Evolutionary conservation across 768 basidiomycete genomes (phyloP).

Genomic region (Mycena albidolilacea): DNA sequence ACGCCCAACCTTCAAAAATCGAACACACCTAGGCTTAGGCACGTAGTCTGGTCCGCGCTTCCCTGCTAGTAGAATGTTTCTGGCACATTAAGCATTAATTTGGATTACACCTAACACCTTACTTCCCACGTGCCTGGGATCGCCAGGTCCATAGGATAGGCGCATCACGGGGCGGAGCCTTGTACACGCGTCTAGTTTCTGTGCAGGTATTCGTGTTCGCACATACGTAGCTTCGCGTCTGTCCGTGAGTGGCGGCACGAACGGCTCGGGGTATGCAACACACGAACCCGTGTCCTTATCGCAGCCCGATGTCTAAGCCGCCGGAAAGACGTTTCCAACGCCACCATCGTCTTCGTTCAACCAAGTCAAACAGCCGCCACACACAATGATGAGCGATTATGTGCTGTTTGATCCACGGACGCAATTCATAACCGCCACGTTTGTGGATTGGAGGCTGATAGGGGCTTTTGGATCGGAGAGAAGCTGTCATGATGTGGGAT

Average conservation of each 20-base stretch:
- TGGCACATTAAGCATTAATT: background rate
- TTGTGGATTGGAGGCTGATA: background rate
- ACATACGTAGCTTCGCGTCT: background rate
- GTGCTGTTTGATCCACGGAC: background rate
- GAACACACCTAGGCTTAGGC: background rate
- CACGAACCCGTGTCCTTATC: slow-evolving; percentile 5
- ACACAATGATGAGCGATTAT: background rate
- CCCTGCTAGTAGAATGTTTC: background rate
- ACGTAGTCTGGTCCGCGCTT: background rate
- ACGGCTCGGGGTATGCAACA: background rate
- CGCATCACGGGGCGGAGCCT: background rate
- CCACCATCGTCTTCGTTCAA: background rate
- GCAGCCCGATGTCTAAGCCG: background rate
- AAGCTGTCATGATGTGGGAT: background rate
- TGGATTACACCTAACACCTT: background rate
- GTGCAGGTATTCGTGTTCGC: background rate
- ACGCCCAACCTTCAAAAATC: background rate
- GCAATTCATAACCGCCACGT: slow-evolving; percentile 7
- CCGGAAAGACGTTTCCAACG: background rate
- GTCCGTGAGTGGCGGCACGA: background rate
- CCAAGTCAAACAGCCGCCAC: background rate
- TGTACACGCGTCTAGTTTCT: background rate
- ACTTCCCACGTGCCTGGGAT: slow-evolving; percentile 7
- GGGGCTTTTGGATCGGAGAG: background rate
- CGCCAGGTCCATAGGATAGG: background rate